A percentile compares a stretch with the other conserved stretches of the same genome.
Conservation (phyloP, 2,329 filamentous ascomycete species). For the Cercospora sp. region DNA sequence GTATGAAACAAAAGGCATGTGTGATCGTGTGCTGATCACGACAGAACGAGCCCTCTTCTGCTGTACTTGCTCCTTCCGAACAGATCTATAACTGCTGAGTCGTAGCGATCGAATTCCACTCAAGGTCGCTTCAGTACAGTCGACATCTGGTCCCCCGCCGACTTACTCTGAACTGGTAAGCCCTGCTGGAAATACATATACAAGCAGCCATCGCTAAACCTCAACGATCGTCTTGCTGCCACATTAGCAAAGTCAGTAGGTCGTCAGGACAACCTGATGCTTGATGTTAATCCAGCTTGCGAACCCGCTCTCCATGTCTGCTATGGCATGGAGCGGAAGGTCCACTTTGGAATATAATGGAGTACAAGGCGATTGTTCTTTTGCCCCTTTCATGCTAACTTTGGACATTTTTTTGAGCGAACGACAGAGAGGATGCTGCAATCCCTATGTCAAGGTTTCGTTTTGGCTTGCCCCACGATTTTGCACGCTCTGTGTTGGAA, state of each 20-base stretch:
- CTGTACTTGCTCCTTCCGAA: background rate
- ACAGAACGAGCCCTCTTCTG: background rate
- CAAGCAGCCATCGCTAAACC: background rate
- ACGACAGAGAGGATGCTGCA: background rate
- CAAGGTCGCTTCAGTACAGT: background rate
- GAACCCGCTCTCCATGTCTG: background rate
- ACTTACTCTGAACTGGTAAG: background rate
- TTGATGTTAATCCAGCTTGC: background rate
- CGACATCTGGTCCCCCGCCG: background rate
- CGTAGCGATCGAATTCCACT: background rate
- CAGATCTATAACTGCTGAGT: background rate
- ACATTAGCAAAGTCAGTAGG: background rate
- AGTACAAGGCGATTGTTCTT: background rate
- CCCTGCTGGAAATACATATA: background rate
- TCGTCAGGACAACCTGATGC: background rate
- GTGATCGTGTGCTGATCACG: background rate
- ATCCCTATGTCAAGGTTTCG: background rate
- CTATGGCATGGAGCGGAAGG: background rate
- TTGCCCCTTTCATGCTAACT: background rate
- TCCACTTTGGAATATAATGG: background rate
- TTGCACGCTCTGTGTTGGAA: background rate
- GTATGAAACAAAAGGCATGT: background rate
- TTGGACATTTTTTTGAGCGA: background rate
- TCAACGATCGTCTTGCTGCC: background rate
- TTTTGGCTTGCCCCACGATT: background rate